Evolutionary conservation across 73 alveolate species (phyloP), one percentile per base, ranked within the genome.

Genomic region (Paramecium sonneborni): DNA sequence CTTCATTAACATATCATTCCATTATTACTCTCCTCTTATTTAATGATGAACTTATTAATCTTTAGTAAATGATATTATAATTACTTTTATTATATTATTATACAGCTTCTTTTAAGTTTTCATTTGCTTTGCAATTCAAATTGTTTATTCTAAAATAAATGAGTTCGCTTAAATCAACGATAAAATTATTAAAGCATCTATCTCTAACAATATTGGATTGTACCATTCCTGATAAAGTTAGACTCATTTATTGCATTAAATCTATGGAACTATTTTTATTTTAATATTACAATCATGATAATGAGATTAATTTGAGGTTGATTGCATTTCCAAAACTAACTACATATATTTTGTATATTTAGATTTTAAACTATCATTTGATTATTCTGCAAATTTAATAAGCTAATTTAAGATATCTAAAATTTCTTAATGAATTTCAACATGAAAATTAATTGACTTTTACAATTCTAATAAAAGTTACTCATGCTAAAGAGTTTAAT

Each of bases 281-380:
- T 15, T 52, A 18, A 52, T n/a, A n/a, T n/a, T 52, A 74, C 87
- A 32, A 74, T 74, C 87, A 35, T 74, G 87, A n/a, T 15, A 74
- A 21, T 28, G 26, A 0, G 9, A n/a, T 20, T 74, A 9, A 21
- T 74, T 38, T 1, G 58, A 21, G 14, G 58, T 21, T 15, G 35
- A 35, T 74, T 74, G 12, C 37, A 38, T 74, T 74, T 74, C 87
- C 15, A 74, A 32, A 3, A 74, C 46, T 35, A 74, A 35, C 20
- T 74, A 11, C 87, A 74, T 74, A 38, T 74, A 74, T n/a, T 21
- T 74, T 0, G 67, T 38, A 37, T 74, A 74, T 74, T 38, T 74
- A 1, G 39, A 35, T 18, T 74, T 32, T 10, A 74, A n/a, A 30
- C 46, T 30, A 30, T 67, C 44, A 67, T 67, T 26, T 4, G 38